Base-by-base conservation (phyloP, 768 basidiomycete species). In the Glaciozyma martinii region DNA sequence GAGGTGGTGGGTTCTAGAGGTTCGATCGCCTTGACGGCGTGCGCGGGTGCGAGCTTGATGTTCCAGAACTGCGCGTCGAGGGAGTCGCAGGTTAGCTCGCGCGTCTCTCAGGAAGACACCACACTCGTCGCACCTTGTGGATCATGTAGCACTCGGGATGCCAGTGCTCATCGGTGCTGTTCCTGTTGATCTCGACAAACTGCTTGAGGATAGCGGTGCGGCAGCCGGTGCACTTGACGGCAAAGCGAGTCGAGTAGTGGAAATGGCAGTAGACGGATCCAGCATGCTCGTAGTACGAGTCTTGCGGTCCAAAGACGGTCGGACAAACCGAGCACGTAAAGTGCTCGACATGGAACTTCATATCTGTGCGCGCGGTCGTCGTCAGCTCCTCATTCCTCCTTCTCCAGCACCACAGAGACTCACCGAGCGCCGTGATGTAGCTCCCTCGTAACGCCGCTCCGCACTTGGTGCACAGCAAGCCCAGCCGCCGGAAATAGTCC, bases 61-160 rank as follows among this genome's bases (percentile, higher is more conserved):
- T 98, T 99, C 95, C 95, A 98, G 78, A 98, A 98, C 91, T 95
- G 67, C n/a, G 9, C 15, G 33, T 8, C 25, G 53, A 15, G 23
- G 25, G 53, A 15, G 23, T 25, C 25, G 25, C n/a, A 12, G 2
- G 16, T 56, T 19, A 37, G 37, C 37, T 37, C 5, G 21, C 21
- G 5, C 6, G n/a, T 3, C 9, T 40, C 18, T 53, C 10, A 2
- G 12, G 0, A 5, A 3, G 8, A 23, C 29, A 55, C 0, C 18
- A 30, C 5, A 8, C 27, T 27, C 15, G 16, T 61, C 69, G 62
- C 68, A 94, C 93, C 82, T 98, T 98, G 78, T 97, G 94, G 71
- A 99, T 97, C 94, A 97, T 97, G 77, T 98, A 97, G 77, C 95
- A 99, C 77, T 99, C 95, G 61, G 95, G 95, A 81, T 99, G 95